Percentiles rank a stretch among this genome's conserved stretches.
phyloP scores from a whole-genome alignment of 306 rosid genomes.

The Ochetophila trinervis region DNA sequence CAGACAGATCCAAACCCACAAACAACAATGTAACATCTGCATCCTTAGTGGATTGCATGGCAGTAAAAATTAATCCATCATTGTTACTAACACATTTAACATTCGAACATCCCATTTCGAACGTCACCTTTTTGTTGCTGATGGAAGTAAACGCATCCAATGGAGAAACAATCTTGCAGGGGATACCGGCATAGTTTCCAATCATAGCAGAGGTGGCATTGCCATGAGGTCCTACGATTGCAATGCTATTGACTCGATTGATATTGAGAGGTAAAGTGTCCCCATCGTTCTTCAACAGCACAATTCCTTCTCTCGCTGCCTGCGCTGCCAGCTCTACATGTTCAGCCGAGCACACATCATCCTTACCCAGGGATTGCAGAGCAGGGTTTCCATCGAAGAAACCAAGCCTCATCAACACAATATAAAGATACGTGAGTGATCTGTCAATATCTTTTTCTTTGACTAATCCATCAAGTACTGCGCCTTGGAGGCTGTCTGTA shows the following conservation, averaged over 20 bases:
- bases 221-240: slow-evolving; percentile 32
- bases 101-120: slow-evolving; percentile 22
- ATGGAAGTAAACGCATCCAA: slow-evolving; percentile 8
- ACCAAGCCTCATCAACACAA: slow-evolving; percentile 24
- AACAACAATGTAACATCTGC: slow-evolving; percentile 25
- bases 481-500: background rate
- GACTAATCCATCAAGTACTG: slow-evolving; percentile 17
- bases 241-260: background rate
- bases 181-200: slow-evolving; percentile 29
- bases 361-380: slow-evolving; percentile 5
- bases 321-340: slow-evolving; percentile 21
- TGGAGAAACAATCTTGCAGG: slow-evolving; percentile 14
- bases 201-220: slow-evolving; percentile 25
- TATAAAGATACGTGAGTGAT: slow-evolving; percentile 10
- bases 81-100: slow-evolving; percentile 1
- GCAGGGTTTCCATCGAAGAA: slow-evolving; percentile 23
- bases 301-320: slow-evolving; percentile 32
- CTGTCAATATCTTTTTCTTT: slow-evolving; percentile 17
- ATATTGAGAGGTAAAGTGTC: slow-evolving; percentile 14
- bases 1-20: background rate
- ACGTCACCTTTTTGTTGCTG: slow-evolving; percentile 10
- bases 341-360: slow-evolving; percentile 13
- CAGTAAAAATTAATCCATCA: slow-evolving; percentile 1
- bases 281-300: slow-evolving; percentile 16
- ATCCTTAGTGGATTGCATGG: slow-evolving; percentile 6